Base-by-base conservation (phyloP, 1,284 basidiomycete genomes). In the Hortiboletus rubellus region DNA sequence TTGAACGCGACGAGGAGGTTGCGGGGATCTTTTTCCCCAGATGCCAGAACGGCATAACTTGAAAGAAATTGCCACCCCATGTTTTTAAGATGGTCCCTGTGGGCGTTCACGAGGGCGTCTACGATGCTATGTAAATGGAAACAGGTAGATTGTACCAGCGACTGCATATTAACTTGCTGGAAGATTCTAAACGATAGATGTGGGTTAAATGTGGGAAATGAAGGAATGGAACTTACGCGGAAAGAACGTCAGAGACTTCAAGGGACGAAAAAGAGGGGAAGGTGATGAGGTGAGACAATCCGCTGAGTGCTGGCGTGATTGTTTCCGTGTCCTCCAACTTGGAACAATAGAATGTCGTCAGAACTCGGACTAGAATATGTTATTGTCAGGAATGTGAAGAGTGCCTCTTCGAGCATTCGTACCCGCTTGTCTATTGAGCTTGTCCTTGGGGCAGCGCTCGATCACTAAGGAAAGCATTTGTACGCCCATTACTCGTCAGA, bases 1-100 rank as follows among this genome's bases (percentile, higher is more conserved):
- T 90, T 87, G 72, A 99, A 99, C 5, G 92, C 89, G 9, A 96
- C 72, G 63, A 98, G 81, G 8, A 99, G 80, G 74, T 99, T 99
- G 31, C 97, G 82, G 27, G 97, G 97, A 72, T 99, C 97, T 70
- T 99, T 99, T 74, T 99, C 97, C 27, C 96, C 96, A 57, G 96
- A 90, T 1, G 89, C 94, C 31, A 98, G 76, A 54, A 73, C 75
- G 50, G 90, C 82, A 72, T 98, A 99, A 41, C 87, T 86, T 17
- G 78, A 74, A 31, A 98, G 64, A 71, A 99, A 92, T 15, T 81
- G 81, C 40, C 83, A 77, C 1, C 87, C 88, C 79, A 94, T 83
- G 6, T 72, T 75, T 70, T 89, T 89, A 42, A 97, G 73, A 18
- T 84, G 92, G 87, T 61, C 43, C 41, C 89, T 79, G 66, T 96